A percentile compares a stretch with the other conserved stretches of the same genome.
phyloP scores from a whole-genome alignment of 768 basidiomycete genomes.

The Boletellus ananas region DNA sequence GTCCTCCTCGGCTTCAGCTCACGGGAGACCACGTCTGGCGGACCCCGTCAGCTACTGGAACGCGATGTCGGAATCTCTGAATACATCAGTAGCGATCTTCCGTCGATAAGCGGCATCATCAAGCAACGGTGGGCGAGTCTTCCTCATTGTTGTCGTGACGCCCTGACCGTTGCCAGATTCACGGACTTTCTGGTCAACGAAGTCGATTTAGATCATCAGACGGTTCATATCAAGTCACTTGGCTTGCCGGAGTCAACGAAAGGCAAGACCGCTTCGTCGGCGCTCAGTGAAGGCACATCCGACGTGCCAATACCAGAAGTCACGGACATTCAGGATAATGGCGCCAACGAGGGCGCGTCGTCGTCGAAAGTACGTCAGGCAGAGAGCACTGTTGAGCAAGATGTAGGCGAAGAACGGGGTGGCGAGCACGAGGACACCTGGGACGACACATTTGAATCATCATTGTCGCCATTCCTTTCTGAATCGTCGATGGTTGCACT shows the following conservation, averaged over 20 bases:
- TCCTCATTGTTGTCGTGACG: not conserved
- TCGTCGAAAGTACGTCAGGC: conserved; percentile 3
- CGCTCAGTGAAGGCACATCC: conserved; percentile 13
- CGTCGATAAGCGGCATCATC: conserved; percentile 86
- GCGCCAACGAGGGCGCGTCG: not conserved
- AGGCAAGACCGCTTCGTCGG: conserved; percentile 27
- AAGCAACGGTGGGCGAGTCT: conserved; percentile 76
- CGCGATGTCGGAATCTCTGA: conserved; percentile 88
- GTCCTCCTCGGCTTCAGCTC: conserved; percentile 57
- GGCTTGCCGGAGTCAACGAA: conserved; percentile 61
- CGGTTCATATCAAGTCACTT: conserved; percentile 78
- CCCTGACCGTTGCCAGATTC: conserved; percentile 54
- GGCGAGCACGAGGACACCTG: conserved; percentile 46
- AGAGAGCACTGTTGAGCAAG: not conserved
- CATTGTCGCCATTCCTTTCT: conserved; percentile 62
- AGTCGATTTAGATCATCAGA: conserved; percentile 75
- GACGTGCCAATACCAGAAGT: conserved; percentile 12
- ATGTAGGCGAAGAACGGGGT: not conserved
- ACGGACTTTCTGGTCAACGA: conserved; percentile 97
- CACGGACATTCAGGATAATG: conserved; percentile 8
- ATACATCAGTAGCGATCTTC: conserved; percentile 68
- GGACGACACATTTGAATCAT: conserved; percentile 56
- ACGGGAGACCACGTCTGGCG: conserved; percentile 46
- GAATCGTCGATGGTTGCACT: conserved; percentile 55
- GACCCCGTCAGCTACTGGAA: conserved; percentile 61